Base-by-base conservation (phyloP, 768 basidiomycete genomes). In the Tricholoma furcatifolium region DNA sequence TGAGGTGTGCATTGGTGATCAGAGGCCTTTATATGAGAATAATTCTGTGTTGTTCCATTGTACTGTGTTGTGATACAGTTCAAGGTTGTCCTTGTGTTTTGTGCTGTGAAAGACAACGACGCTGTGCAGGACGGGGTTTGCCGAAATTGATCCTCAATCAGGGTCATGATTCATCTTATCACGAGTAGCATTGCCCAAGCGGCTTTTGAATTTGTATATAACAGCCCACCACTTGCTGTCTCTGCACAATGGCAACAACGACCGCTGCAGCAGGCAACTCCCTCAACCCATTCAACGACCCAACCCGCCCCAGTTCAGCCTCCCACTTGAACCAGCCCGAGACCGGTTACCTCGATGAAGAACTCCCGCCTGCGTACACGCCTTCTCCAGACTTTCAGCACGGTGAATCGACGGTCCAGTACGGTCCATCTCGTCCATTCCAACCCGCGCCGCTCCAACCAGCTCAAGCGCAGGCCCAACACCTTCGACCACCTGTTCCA, bases 351-450 rank as follows among this genome's bases (percentile, higher is more conserved):
- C 55, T 77, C 23, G 64, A 70, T 2, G 84, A 84, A n/a, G 83
- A 84, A 17, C 68, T 73, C 10, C 88, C 88, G 1, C 89, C 89
- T 0, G 82, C 88, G 0, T 91, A 91, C 60, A 87, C 87, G 0
- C 70, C 80, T 0, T 57, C 74, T 2, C 78, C 88, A 3, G 76
- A 84, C 43, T 43, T 72, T 15, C 58, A 65, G 41, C 70, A 77
- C 2, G 89, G 87, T 12, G 89, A 91, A 62, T 67, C 74, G 1
- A 82, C 85, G 0, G 55, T 91, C 2, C 81, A 87, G 49, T 67
- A 77, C 17, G 88, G 89, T 0, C 88, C 88, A 0, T 50, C 68
- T 4, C 61, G 86, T 11, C 85, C 88, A 0, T 89, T 86, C 59
- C 84, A 86, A 60, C 70, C 60, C 8, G 43, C 60, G 38, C 10